These are phyloP conservation scores for Cantharellus cinnabarinus DNA, from an alignment of 768 basidiomycete species.

Conservation along the genomic window DNA sequence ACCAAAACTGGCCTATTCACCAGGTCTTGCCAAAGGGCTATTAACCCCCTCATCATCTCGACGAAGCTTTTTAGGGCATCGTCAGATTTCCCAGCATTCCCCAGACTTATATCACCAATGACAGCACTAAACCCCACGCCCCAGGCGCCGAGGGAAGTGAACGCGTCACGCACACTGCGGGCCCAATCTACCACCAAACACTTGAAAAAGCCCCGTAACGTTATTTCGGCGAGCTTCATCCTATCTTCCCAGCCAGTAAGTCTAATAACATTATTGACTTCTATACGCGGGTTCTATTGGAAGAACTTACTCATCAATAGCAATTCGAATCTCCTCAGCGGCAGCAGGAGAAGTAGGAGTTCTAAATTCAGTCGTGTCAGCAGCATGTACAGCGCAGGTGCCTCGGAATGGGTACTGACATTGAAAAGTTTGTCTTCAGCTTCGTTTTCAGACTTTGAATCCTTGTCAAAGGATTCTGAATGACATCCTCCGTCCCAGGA, in stretches of 20 bases:
- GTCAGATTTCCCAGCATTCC: not conserved
- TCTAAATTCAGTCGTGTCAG: not conserved
- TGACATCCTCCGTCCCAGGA: not conserved
- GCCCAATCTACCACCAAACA: conserved; percentile 37
- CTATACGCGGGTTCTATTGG: not conserved
- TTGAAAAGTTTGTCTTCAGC: not conserved
- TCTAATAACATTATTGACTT: not conserved
- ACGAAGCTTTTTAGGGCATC: not conserved
- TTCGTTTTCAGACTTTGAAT: not conserved
- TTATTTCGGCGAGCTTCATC: not conserved
- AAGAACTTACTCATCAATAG: not conserved
- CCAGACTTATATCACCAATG: conserved; percentile 27
- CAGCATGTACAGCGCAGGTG: no score
- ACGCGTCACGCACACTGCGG: conserved; percentile 27
- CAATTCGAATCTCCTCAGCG: not conserved
- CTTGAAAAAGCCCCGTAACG: not conserved
- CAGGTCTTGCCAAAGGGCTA: not conserved
- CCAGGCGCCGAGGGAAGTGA: conserved; percentile 38
- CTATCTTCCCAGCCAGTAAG: not conserved
- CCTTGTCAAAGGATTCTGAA: not conserved
- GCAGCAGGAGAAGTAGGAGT: not conserved
- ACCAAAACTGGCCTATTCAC: not conserved
- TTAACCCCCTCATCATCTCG: not conserved
- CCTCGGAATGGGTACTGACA: not conserved
- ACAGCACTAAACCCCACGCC: conserved; percentile 29